A percentile compares a stretch with the other conserved stretches of the same genome.
Conservation (phyloP, 1,284 basidiomycete species). For the Rhodotorula sp. region DNA sequence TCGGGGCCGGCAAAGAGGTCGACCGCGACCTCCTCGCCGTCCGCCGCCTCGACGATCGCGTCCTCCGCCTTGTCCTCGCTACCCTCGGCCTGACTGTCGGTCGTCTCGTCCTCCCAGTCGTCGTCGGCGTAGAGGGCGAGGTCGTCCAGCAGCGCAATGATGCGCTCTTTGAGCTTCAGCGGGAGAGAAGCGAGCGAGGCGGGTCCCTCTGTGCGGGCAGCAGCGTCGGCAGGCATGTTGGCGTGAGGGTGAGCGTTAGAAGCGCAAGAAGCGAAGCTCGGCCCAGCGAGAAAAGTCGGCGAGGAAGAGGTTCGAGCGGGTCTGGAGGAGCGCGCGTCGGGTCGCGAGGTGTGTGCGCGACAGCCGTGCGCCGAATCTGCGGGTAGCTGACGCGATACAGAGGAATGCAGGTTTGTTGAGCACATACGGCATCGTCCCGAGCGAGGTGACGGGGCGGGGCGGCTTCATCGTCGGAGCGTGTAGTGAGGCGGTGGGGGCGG, state of each 20-base stretch:
- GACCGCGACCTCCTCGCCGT: neutral
- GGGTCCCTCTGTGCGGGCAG: neutral
- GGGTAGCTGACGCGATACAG: too few relatives aligned
- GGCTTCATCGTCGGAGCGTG: too few relatives aligned
- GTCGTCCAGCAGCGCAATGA: conserved; percentile 1
- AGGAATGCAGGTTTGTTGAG: too few relatives aligned
- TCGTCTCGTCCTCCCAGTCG: neutral
- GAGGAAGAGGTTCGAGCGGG: neutral
- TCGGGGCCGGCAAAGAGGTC: neutral
- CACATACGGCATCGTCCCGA: too few relatives aligned
- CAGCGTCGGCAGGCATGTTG: too few relatives aligned
- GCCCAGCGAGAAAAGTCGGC: neutral
- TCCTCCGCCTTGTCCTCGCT: neutral
- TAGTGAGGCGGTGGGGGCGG: too few relatives aligned
- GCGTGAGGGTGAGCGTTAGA: too few relatives aligned
- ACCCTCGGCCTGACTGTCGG: neutral
- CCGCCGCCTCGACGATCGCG: neutral
- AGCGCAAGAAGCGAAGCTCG: too few relatives aligned
- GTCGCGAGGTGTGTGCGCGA: too few relatives aligned
- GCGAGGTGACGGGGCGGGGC: too few relatives aligned
- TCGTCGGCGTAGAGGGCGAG: neutral
- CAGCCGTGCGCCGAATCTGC: too few relatives aligned
- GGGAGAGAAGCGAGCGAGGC: neutral
- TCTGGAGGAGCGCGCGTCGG: neutral
- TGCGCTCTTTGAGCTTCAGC: conserved; percentile 8